Percentiles rank a stretch among this genome's conserved stretches.
phyloP scores from a whole-genome alignment of 2,329 filamentous ascomycete species.

The Colletotrichum sp. region DNA sequence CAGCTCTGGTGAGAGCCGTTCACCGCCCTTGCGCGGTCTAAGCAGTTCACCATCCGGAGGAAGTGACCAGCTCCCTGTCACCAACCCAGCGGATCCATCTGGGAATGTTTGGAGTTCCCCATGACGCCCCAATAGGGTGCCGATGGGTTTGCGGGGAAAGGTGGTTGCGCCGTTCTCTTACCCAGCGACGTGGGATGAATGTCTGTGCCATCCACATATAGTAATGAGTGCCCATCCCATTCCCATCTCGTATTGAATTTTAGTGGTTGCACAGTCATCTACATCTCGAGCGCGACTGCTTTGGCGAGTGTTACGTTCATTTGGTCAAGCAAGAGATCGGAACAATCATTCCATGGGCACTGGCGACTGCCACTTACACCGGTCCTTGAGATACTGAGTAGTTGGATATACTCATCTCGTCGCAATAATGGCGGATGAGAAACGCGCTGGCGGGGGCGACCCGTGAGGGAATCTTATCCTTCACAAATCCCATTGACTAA shows the following conservation, averaged over 20 bases:
- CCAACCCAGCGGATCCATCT: neutral
- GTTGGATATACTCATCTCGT: neutral
- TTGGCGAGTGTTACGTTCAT: neutral
- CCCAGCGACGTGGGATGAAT: neutral
- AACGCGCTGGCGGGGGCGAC: neutral
- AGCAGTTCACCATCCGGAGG: neutral
- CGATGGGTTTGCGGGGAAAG: neutral
- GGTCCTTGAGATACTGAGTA: neutral
- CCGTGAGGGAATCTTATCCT: neutral
- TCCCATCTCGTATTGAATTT: neutral
- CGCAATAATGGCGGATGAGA: slow-evolving; percentile 7
- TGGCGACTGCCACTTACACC: neutral
- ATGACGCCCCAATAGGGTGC: neutral
- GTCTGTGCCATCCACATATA: slow-evolving; percentile 12
- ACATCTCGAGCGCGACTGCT: neutral
- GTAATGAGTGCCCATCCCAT: neutral
- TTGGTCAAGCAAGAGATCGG: neutral
- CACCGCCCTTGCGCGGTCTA: neutral
- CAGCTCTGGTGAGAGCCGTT: neutral
- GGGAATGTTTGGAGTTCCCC: neutral
- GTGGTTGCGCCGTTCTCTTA: neutral
- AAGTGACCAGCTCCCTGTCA: neutral
- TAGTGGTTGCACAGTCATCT: neutral
- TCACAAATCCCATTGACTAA: neutral
- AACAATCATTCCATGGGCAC: neutral